Percentiles rank a stretch among this genome's conserved stretches.
These are phyloP conservation scores for Coemansia sp. DNA, from an alignment of 192 early-diverging fungal species.

Conservation along the genomic window DNA sequence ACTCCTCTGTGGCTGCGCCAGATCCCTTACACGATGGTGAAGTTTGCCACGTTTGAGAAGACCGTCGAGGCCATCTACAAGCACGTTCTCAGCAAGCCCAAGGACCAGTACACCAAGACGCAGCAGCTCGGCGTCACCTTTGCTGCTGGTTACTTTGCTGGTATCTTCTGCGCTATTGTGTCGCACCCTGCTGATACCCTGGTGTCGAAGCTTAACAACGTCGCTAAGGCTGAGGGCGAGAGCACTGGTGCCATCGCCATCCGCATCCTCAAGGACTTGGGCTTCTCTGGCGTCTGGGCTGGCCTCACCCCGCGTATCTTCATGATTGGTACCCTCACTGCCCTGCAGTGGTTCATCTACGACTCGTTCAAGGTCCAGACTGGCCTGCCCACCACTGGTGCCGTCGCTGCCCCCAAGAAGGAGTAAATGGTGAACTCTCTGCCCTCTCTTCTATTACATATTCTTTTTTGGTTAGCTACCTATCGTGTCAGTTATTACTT, in stretches of 20 bases:
- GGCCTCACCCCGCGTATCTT: slow-evolving; percentile 86
- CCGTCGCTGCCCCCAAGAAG: slow-evolving; percentile 57
- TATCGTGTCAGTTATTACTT: neutral
- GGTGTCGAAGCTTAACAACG: slow-evolving; percentile 71
- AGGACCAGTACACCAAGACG: slow-evolving; percentile 70
- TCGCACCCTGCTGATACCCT: slow-evolving; percentile 91
- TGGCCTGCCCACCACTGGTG: slow-evolving; percentile 72
- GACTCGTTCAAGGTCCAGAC: slow-evolving; percentile 79
- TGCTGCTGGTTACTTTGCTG: slow-evolving; percentile 85
- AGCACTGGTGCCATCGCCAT: slow-evolving; percentile 57
- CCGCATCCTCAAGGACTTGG: slow-evolving; percentile 65
- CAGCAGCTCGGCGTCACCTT: slow-evolving; percentile 81
- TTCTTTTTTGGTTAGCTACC: neutral
- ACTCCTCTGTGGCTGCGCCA: slow-evolving; percentile 81
- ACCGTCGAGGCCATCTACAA: slow-evolving; percentile 72
- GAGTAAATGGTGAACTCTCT: slow-evolving; percentile 23
- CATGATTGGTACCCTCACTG: slow-evolving; percentile 93
- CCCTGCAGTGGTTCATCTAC: slow-evolving; percentile 84
- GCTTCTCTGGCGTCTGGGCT: slow-evolving; percentile 72
- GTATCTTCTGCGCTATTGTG: slow-evolving; percentile 87
- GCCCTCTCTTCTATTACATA: neutral
- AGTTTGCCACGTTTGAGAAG: slow-evolving; percentile 85
- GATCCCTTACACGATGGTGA: slow-evolving; percentile 87
- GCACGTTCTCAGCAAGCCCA: slow-evolving; percentile 65
- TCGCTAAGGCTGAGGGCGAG: slow-evolving; percentile 62